These are phyloP conservation scores for Plasmodium coatneyi DNA, from an alignment of 169 alveolate genomes.

Conservation along the genomic window DNA sequence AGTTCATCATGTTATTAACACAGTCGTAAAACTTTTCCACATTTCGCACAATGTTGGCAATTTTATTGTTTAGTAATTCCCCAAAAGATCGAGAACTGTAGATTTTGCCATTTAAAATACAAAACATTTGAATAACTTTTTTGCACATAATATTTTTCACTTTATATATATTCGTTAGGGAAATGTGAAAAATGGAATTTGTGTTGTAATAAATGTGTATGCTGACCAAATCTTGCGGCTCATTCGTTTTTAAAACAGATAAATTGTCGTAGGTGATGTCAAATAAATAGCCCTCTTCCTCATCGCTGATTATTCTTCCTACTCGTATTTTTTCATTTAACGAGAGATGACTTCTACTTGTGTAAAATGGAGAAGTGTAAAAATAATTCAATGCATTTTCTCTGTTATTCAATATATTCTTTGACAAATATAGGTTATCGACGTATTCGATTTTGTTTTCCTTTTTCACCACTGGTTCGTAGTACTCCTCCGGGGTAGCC, in stretches of 20 bases:
- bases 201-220: conserved; percentile 64
- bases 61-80: conserved; percentile 64
- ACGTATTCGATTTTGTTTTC: conserved; percentile 72
- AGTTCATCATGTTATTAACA: conserved; percentile 53
- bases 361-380: conserved; percentile 71
- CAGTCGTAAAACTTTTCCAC: conserved; percentile 49
- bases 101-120: conserved; percentile 68
- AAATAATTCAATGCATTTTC: conserved; percentile 72
- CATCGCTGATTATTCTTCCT: conserved; percentile 44
- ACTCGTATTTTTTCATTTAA: conserved; percentile 67
- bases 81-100: conserved; percentile 66
- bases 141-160: conserved; percentile 24
- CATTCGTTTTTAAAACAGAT: conserved; percentile 32
- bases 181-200: conserved; percentile 56
- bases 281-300: conserved; percentile 63
- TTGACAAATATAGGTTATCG: conserved; percentile 58
- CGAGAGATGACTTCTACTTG: conserved; percentile 31
- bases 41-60: conserved; percentile 51
- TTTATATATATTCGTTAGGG: conserved; percentile 45
- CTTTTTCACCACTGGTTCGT: conserved; percentile 49
- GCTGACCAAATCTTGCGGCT: conserved; percentile 44
- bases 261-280: conserved; percentile 56
- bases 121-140: conserved; percentile 42
- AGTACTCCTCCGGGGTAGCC: conserved; percentile 17
- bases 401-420: conserved; percentile 33